Base-by-base conservation (phyloP, 2,329 filamentous ascomycete species). In the Cercospora nicotianae region DNA sequence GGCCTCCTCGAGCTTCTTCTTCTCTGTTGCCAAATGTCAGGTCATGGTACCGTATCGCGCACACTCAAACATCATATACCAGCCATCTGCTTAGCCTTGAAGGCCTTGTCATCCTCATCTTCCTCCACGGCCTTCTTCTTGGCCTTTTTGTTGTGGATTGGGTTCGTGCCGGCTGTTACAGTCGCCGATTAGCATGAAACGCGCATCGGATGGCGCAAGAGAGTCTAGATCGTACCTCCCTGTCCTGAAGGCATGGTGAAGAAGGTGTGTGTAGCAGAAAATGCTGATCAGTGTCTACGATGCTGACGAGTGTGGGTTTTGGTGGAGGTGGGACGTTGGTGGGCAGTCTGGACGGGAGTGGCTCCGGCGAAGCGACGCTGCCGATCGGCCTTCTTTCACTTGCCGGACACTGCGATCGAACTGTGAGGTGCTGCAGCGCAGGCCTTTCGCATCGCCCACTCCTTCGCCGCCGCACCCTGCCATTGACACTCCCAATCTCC, bases 61-160 rank as follows among this genome's bases (percentile, higher is more conserved):
- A 48, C 23, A 31, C 28, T 9, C 1, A 0, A 5, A 16, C 26
- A 81, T 89, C 74, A 81, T 89, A 75, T 85, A 96, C 94, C 92
- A 67, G 91, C 92, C 75, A 85, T 88, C 84, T 93, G 90, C 89
- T 93, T 96, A 80, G 91, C 88, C 77, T 89, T 90, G 86, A 86
- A 93, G 5, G 92, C 93, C 79, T 90, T 81, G 72, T 97, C 93
- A 55, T 96, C 93, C 0, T 97, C 93, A 79, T 97, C 94, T 67
- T 97, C 93, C 81, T 90, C 91, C 78, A 86, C 85, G 64, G 87
- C 86, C 87, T 81, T 81, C 77, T 94, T 96, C 89, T 97, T 97
- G 69, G 92, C 85, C 74, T 90, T 87, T 90, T 97, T 97, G 82
- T 84, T 84, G 82, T 84, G 83, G 73, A 84, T 84, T n/a, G 83